Evolutionary conservation across 169 alveolate genomes (phyloP), one percentile per base, ranked within the genome.

Genomic region (Eimeria acervulina): DNA sequence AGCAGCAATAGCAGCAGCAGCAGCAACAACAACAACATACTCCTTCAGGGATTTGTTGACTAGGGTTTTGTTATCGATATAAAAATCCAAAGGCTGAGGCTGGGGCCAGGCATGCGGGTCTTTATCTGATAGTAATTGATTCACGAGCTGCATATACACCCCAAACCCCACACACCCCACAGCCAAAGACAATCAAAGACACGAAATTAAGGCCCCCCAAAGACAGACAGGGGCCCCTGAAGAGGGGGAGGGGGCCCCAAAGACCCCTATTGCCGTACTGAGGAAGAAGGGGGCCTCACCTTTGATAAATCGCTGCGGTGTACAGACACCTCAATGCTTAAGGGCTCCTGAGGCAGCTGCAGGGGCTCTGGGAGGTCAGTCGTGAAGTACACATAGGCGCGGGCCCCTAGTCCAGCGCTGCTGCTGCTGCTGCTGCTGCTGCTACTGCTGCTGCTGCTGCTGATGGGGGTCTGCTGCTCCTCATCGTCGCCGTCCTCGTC

Each of bases 31-130:
- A 52, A 19, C 66, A 28, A 28, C 95, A 36, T 42, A 90, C 95
- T 90, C 89, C 52, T 51, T 28, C 52, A 90, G 89, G n/a, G 95
- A 90, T 26, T 61, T 52, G n/a, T 55, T 52, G 13, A 90, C 89
- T 21, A 90, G 68, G 66, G 19, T 31, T 61, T 90, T 42, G 23
- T 55, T 47, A 55, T 90, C 95, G 7, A 90, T 89, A n/a, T 61
- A 66, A 66, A 90, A 90, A 55, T 90, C 95, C 74, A 90, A 47
- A 21, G 95, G 95, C 89, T 90, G 95, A 51, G 80, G 78, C 28
- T 23, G 38, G 21, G 80, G 74, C 87, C 90, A 70, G 26, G 47
- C 74, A 21, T 40, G 70, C 31, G 52, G 74, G 40, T 90, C 78
- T 38, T 90, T 38, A 38, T 38, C 84, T 28, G 42, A 40, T 61